Percentiles rank a stretch among this genome's conserved stretches.
phyloP scores from a whole-genome alignment of 2,329 filamentous ascomycete genomes.

The Leptosphaerulina australis region DNA sequence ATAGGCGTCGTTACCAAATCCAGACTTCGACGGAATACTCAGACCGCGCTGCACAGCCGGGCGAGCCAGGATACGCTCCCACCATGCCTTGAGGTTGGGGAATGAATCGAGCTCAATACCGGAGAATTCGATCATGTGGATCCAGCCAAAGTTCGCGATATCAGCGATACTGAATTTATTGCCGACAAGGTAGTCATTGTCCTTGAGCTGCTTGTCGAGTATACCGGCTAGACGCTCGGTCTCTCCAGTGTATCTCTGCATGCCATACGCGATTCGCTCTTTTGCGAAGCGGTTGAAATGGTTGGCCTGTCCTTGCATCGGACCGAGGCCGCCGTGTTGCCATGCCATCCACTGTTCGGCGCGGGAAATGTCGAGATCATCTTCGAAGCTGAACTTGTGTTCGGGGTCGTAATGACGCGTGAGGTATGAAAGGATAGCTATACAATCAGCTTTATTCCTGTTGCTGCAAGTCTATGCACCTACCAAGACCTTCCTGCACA shows the following conservation, averaged over 20 bases:
- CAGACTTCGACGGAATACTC: constrained; percentile 45
- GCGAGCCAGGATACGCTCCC: constrained; percentile 50
- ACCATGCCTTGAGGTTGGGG: constrained; percentile 54
- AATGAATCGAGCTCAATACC: constrained; percentile 52
- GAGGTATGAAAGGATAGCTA: constrained; percentile 53
- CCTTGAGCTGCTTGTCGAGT: constrained; percentile 51
- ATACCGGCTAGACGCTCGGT: constrained; percentile 55
- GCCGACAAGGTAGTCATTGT: constrained; percentile 53
- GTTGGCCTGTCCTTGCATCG: constrained; percentile 53
- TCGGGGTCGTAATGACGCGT: constrained; percentile 56
- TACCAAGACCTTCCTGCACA: constrained; percentile 54
- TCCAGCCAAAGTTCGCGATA: constrained; percentile 55
- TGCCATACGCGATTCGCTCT: constrained; percentile 53
- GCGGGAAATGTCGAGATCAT: constrained; percentile 54
- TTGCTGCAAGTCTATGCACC: constrained; percentile 7
- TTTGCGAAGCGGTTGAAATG: constrained; percentile 52
- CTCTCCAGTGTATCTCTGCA: constrained; percentile 55
- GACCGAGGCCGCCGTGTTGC: constrained; percentile 55
- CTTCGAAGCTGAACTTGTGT: constrained; percentile 54
- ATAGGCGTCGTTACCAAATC: constrained; percentile 52
- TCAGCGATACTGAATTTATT: constrained; percentile 56
- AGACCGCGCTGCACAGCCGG: constrained; percentile 52
- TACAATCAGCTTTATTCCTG: constrained; percentile 12
- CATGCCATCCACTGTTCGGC: constrained; percentile 69
- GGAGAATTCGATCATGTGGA: constrained; percentile 50